Base-by-base conservation (phyloP, 2,329 filamentous ascomycete genomes). In the Colletotrichum eleusines region DNA sequence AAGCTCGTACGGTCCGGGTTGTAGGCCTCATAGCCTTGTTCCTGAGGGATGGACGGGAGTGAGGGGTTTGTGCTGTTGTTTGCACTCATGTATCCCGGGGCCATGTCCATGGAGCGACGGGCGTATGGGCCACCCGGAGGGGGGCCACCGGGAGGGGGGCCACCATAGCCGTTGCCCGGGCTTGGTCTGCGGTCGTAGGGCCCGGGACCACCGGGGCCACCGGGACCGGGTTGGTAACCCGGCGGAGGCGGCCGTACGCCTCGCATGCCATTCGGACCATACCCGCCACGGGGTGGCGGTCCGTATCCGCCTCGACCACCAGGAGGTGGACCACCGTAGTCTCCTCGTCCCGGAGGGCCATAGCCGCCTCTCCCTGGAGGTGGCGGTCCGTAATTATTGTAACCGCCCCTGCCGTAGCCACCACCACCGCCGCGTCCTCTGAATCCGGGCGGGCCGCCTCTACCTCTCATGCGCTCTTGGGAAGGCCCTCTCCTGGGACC, bases 391-490 rank as follows among this genome's bases (percentile, higher is more conserved):
- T 71, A 69, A 20, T 58, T 50, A 12, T 69, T 63, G 74, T 85
- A 86, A n/a, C 85, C 83, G 60, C 82, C 83, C 55, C 82, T 80
- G 28, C 81, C 81, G 58, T 81, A 79, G 73, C 78, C 81, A n/a
- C 78, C 81, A 20, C 80, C 79, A 16, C 81, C 81, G 11, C 81
- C 81, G 72, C 77, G 71, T 58, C 77, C 82, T 60, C 86, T 83
- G 73, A 86, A 88, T 8, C 84, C 85, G 74, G 75, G 74, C 5
- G 77, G 79, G 6, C 78, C 81, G 23, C 84, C 90, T 76, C 91
- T 84, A 31, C 89, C 87, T 67, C 88, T 86, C 80, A 83, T 83
- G 51, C 81, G 84, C 66, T 85, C 86, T 64, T 79, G 79, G 11
- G 84, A 88, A 59, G 82, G 84, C 3, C 81, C 84, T 74, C 81